phyloP scores from a whole-genome alignment of 2,329 filamentous ascomycete species.

The Arthroderma uncinatum region DNA sequence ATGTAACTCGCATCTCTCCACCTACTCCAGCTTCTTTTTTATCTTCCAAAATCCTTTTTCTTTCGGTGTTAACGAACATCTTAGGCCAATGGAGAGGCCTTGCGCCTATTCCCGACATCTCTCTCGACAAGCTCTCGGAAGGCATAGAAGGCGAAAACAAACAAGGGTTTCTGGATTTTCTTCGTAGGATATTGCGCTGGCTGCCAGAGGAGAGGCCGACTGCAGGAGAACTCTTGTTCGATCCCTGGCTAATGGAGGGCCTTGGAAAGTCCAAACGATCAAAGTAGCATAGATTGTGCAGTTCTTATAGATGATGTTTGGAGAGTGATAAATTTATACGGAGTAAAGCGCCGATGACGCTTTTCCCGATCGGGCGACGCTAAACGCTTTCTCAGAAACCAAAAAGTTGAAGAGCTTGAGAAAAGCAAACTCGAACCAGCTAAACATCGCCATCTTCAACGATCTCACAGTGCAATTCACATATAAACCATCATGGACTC shows the following conservation, averaged over 20 bases:
- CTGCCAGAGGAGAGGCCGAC: constrained; percentile 17
- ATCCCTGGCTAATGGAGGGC: constrained; percentile 13
- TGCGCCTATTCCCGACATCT: constrained; percentile 12
- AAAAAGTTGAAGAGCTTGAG: constrained; percentile 1
- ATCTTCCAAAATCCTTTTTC: not conserved
- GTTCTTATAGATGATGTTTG: no score
- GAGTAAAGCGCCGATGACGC: no score
- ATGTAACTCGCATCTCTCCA: not conserved
- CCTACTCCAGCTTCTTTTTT: no score
- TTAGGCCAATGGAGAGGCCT: constrained; percentile 8
- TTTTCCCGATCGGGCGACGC: not conserved
- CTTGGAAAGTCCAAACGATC: not conserved
- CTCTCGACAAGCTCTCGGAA: constrained; percentile 2
- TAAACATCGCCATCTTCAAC: not conserved
- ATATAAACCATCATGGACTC: constrained; percentile 27
- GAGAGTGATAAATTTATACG: no score
- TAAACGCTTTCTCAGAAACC: not conserved
- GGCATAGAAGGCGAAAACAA: constrained; percentile 20
- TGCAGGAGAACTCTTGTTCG: constrained; percentile 14
- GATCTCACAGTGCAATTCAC: not conserved
- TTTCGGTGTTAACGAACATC: constrained; percentile 4
- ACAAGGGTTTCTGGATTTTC: constrained; percentile 13
- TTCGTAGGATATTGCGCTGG: constrained; percentile 16
- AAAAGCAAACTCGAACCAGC: not conserved
- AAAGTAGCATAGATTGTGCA: no score